Evolutionary conservation across 345 rosid species (phyloP).

Genomic region (Kernera saxatilis): DNA sequence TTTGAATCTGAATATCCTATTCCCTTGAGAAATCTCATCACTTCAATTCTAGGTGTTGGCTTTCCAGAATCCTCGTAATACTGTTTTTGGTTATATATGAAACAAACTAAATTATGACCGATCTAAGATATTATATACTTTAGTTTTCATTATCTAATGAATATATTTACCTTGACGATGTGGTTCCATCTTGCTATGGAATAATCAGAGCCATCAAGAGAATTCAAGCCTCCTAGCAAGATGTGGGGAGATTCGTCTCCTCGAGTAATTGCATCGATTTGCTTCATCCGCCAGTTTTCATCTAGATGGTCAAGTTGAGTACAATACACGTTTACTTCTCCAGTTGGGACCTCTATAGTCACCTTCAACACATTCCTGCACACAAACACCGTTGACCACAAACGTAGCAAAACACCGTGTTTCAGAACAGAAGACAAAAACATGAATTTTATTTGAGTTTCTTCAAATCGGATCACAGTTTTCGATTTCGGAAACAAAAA

Average conservation of each 20-base stretch:
- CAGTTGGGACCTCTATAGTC: slow-evolving; percentile 74
- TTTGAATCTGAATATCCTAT: slow-evolving; percentile 68
- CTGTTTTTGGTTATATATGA: slow-evolving; percentile 31
- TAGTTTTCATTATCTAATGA: background rate
- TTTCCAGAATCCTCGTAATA: slow-evolving; percentile 84
- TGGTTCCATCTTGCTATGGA: slow-evolving; percentile 79
- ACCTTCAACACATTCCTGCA: slow-evolving; percentile 86
- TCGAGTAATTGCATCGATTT: slow-evolving; percentile 61
- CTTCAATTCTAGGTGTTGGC: slow-evolving; percentile 77
- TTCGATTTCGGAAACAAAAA: background rate
- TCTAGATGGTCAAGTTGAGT: slow-evolving; percentile 91
- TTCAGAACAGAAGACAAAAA: background rate
- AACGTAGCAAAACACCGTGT: background rate
- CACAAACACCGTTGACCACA: background rate
- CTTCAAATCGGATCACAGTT: background rate
- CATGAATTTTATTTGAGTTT: background rate
- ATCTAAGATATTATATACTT: background rate
- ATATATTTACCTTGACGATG: slow-evolving; percentile 55
- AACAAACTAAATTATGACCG: background rate
- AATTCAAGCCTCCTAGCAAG: slow-evolving; percentile 75
- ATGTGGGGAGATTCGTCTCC: slow-evolving; percentile 62
- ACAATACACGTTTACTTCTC: slow-evolving; percentile 75
- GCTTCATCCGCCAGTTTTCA: slow-evolving; percentile 94
- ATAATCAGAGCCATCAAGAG: slow-evolving; percentile 74
- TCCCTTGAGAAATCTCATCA: slow-evolving; percentile 53